Evolutionary conservation across 2,329 filamentous ascomycete species (phyloP), one percentile per base, ranked within the genome.

Genomic region (Fusarium musae): DNA sequence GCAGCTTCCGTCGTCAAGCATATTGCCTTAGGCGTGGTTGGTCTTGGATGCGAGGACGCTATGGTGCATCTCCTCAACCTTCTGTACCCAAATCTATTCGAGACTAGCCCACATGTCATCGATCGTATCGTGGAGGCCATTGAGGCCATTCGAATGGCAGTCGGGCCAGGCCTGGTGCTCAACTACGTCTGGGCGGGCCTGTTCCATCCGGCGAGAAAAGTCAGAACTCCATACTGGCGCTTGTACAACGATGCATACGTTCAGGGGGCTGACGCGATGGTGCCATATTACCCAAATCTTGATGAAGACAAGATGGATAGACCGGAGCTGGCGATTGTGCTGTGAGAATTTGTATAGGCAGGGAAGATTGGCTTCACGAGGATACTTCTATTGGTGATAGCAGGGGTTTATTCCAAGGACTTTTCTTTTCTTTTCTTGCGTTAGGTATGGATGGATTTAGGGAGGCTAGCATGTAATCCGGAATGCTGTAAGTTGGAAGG

Each of bases 141-240:
- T 75, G 96, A 98, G 82, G 96, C 95, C 43, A 93, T 99, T 71
- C 91, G 96, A 53, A 94, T 98, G 87, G 95, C 96, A 0, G 93
- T 98, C 49, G 96, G 96, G 2, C 94, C 95, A 0, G 96, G 96
- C 6, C 86, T 97, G 28, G 94, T 98, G 40, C 93, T 99, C 88
- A 99, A 99, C 85, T 99, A 99, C 82, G 92, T 98, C 68, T 98
- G 95, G 95, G 96, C 96, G 0, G 96, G 96, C 23, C 87, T 99
- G 23, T 99, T 99, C 87, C 97, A 99, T 81, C 96, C 96, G 1
- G 96, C 96, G 6, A 90, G 96, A 71, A 98, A 98, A 85, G 96
- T 99, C 60, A 90, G 96, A 69, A 92, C 91, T 72, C 96, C 97
- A 26, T 99, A 98, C 85, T 99, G 96, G 96, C 88, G 96, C 66